These are phyloP conservation scores for Viola pubescens DNA, from an alignment of 441 rosid species.

Conservation along the genomic window DNA sequence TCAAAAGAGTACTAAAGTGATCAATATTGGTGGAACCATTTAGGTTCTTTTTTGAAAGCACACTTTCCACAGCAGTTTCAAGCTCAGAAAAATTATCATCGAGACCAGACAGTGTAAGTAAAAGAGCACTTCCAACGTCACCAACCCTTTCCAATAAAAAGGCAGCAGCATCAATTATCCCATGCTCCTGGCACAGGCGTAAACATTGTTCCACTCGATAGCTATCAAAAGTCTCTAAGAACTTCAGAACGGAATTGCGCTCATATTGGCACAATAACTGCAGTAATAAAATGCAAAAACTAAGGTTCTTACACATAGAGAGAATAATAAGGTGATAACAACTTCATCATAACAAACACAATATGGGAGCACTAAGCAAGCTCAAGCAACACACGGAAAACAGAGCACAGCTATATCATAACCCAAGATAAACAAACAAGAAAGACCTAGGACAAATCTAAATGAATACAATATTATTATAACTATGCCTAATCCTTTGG, in stretches of 20 bases:
- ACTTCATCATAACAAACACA: neutral
- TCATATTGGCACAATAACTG: conserved; percentile 91
- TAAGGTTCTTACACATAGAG: conserved; percentile 7
- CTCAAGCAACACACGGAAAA: neutral
- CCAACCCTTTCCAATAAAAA: conserved; percentile 98
- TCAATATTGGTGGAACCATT: conserved; percentile 32
- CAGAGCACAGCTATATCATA: neutral
- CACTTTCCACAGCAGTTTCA: conserved; percentile 44
- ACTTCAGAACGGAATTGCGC: conserved; percentile 77
- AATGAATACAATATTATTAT: neutral
- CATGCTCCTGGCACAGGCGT: conserved; percentile 87
- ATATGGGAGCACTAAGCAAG: neutral
- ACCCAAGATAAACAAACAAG: conserved; percentile 3
- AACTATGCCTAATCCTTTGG: neutral
- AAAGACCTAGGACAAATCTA: neutral
- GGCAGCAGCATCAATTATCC: conserved; percentile 87
- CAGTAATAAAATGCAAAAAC: conserved; percentile 23
- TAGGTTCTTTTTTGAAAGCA: conserved; percentile 30
- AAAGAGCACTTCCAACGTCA: conserved; percentile 94
- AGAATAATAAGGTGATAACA: neutral
- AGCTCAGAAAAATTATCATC: conserved; percentile 61
- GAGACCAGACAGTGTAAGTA: conserved; percentile 77
- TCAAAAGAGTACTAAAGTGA: conserved; percentile 35
- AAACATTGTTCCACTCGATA: conserved; percentile 96
- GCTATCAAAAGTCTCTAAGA: conserved; percentile 96